phyloP scores from a whole-genome alignment of 2,329 filamentous ascomycete genomes.

The Sporothrix schenckii region DNA sequence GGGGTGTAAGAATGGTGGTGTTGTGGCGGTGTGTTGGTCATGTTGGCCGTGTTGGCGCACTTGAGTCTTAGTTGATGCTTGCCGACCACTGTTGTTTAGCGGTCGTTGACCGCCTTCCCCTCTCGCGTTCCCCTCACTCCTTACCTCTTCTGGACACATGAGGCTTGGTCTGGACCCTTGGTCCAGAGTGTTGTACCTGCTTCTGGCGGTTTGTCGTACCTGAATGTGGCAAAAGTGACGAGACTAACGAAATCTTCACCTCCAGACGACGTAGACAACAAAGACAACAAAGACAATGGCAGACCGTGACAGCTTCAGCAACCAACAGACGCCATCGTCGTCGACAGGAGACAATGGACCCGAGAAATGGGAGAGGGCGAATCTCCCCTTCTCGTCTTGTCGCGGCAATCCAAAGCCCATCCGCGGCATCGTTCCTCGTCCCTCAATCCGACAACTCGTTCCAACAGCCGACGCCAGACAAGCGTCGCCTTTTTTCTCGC shows the following conservation, averaged over 20 bases:
- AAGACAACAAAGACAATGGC: no score
- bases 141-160: not conserved
- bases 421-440: not conserved
- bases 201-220: conserved; percentile 14
- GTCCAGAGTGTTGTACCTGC: conserved; percentile 21
- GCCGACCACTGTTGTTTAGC: not conserved
- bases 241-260: not conserved
- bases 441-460: not conserved
- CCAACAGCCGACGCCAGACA: conserved; percentile 1
- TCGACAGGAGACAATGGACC: not conserved
- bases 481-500: not conserved
- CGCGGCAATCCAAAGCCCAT: not conserved
- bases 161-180: not conserved
- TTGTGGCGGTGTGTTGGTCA: not conserved
- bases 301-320: not conserved
- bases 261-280: no score
- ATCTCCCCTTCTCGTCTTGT: conserved; percentile 12
- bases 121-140: not conserved
- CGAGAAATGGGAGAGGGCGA: not conserved
- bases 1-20: not conserved
- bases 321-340: not conserved
- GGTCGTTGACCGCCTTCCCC: not conserved
- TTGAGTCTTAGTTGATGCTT: not conserved
- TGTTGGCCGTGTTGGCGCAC: not conserved
- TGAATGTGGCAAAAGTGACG: conserved; percentile 8